Percentiles rank a stretch among this genome's conserved stretches.
Conservation (phyloP, 176 grass and related monocot genomes). For the Avena atlantica region DNA sequence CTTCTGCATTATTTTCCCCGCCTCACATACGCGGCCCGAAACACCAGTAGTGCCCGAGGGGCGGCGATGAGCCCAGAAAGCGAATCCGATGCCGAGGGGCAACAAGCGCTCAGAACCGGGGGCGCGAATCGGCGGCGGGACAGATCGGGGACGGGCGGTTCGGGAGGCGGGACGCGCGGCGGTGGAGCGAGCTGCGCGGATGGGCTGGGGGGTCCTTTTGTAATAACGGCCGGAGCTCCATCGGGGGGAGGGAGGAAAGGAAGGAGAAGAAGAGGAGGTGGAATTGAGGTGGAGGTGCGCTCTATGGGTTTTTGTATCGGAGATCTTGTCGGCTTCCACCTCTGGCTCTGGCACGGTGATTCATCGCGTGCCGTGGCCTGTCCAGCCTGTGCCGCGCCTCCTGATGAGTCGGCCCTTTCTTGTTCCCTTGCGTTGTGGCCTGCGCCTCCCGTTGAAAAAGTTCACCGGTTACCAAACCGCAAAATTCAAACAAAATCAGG, state of each 20-base stretch:
- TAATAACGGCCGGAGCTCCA: conserved; percentile 63
- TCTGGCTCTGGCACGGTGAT: conserved; percentile 21
- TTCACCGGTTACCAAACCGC: not conserved
- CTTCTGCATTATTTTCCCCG: conserved; percentile 75
- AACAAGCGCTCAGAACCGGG: conserved; percentile 23
- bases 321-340: conserved; percentile 44
- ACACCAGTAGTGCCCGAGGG: not conserved
- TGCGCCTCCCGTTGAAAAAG: not conserved
- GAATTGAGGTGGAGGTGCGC: not conserved
- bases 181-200: not conserved
- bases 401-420: conserved; percentile 28
- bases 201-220: conserved; percentile 30
- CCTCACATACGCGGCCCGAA: conserved; percentile 48
- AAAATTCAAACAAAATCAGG: not conserved
- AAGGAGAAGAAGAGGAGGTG: not conserved
- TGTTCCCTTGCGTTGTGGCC: conserved; percentile 4
- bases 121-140: not conserved
- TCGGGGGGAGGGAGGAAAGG: not conserved
- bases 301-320: conserved; percentile 34
- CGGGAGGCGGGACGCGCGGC: conserved; percentile 21
- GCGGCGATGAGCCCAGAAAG: no score
- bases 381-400: conserved; percentile 29
- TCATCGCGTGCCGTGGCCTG: not conserved
- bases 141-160: not conserved
- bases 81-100: not conserved